Evolutionary conservation across 768 basidiomycete species (phyloP).

Genomic region (Saitozyma sp.): DNA sequence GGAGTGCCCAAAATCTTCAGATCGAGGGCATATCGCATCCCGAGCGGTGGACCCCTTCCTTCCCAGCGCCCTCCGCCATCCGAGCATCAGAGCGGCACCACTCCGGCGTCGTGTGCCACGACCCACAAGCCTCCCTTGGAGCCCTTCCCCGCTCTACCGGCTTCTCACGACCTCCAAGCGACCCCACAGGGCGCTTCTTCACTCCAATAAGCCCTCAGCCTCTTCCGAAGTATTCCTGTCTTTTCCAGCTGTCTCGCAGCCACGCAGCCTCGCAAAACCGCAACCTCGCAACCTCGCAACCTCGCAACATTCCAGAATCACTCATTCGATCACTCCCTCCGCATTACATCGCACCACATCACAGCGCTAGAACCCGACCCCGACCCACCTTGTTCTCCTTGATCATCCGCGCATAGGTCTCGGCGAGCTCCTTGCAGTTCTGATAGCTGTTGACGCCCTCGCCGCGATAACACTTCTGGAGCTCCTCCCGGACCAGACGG

Average conservation of each 20-base stretch:
- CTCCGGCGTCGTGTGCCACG: too few species aligned
- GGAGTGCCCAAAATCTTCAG: too few species aligned
- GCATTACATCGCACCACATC: not conserved
- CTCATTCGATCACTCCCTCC: not conserved
- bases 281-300: conserved; percentile 1
- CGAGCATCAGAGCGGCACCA: too few species aligned
- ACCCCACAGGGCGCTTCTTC: not conserved
- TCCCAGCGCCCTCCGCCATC: too few species aligned
- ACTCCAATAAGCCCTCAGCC: not conserved
- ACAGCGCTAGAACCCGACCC: not conserved
- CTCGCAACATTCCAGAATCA: not conserved
- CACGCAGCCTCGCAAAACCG: not conserved
- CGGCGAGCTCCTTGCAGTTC: conserved; percentile 80
- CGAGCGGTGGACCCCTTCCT: too few species aligned
- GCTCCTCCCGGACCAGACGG: conserved; percentile 80
- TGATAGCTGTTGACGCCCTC: conserved; percentile 93
- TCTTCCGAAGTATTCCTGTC: not conserved
- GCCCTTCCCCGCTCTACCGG: too few species aligned
- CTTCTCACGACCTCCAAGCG: too few species aligned
- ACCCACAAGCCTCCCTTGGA: too few species aligned
- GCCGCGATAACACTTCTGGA: conserved; percentile 80
- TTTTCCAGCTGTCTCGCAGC: not conserved
- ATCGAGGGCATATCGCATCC: too few species aligned
- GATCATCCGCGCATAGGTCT: conserved; percentile 78
- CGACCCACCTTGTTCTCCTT: conserved; percentile 72